Conservation (phyloP, 2,329 filamentous ascomycete species). For the Diaporthe humulicola region DNA sequence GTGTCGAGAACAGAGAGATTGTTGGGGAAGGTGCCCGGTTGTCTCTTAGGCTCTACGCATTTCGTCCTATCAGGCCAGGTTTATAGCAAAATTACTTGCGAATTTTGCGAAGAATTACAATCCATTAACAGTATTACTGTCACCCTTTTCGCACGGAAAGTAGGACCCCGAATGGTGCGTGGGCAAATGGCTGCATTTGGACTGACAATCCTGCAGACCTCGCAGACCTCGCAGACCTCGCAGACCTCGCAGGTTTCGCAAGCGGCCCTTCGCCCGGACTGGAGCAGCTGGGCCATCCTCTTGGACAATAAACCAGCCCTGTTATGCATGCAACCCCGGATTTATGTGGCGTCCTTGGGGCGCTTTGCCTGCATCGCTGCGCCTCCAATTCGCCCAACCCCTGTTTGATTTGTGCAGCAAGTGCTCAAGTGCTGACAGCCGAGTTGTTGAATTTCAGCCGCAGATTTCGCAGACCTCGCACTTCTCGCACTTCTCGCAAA, state of each 20-base stretch:
- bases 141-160: background rate
- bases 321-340: background rate
- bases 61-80: background rate
- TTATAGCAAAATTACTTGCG: background rate
- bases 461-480: background rate
- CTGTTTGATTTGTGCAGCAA: background rate
- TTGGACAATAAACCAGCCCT: background rate
- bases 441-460: background rate
- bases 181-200: background rate
- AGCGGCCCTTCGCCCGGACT: background rate
- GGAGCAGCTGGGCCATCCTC: background rate
- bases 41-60: background rate
- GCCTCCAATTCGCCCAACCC: background rate
- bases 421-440: background rate
- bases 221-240: background rate
- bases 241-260: background rate
- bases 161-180: background rate
- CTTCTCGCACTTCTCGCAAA: background rate
- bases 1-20: background rate
- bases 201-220: background rate
- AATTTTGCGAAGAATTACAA: background rate
- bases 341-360: background rate
- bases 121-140: background rate
- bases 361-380: background rate
- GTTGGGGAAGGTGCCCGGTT: background rate